A percentile compares a stretch with the other conserved stretches of the same genome.
Evolutionary conservation across 2,329 filamentous ascomycete species (phyloP).

Genomic region (Penicillium griseofulvum): DNA sequence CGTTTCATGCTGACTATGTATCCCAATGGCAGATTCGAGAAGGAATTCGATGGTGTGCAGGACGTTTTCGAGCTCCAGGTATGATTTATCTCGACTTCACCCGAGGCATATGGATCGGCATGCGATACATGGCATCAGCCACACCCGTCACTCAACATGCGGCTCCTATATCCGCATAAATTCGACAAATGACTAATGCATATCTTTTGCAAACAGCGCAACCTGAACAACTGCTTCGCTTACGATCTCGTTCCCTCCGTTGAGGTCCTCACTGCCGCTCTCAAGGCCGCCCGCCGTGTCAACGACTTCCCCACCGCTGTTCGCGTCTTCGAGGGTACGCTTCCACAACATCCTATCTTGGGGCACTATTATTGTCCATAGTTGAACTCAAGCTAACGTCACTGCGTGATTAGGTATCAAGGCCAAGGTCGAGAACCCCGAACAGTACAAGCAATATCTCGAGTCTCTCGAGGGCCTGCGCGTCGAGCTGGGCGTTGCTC

Average conservation of each 20-base stretch:
- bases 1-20: constrained; percentile 34
- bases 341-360: constrained; percentile 26
- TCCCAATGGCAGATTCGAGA: constrained; percentile 77
- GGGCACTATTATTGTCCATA: background rate
- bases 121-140: constrained; percentile 16
- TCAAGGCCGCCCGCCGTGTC: constrained; percentile 90
- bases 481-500: constrained; percentile 85
- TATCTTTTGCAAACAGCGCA: constrained; percentile 57
- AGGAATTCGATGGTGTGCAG: constrained; percentile 96
- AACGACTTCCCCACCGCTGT: constrained; percentile 99
- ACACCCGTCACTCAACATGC: background rate
- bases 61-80: constrained; percentile 99
- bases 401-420: constrained; percentile 70
- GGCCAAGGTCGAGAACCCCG: constrained; percentile 98
- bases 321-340: constrained; percentile 92
- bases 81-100: constrained; percentile 39
- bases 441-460: constrained; percentile 94
- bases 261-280: constrained; percentile 82
- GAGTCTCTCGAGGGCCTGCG: constrained; percentile 87
- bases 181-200: constrained; percentile 12
- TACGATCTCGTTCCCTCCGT: constrained; percentile 98
- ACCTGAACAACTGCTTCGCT: constrained; percentile 99
- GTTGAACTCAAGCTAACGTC: constrained; percentile 3
- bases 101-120: constrained; percentile 16
- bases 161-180: background rate